phyloP scores from a whole-genome alignment of 768 basidiomycete genomes.

The Arthromyces matolae region DNA sequence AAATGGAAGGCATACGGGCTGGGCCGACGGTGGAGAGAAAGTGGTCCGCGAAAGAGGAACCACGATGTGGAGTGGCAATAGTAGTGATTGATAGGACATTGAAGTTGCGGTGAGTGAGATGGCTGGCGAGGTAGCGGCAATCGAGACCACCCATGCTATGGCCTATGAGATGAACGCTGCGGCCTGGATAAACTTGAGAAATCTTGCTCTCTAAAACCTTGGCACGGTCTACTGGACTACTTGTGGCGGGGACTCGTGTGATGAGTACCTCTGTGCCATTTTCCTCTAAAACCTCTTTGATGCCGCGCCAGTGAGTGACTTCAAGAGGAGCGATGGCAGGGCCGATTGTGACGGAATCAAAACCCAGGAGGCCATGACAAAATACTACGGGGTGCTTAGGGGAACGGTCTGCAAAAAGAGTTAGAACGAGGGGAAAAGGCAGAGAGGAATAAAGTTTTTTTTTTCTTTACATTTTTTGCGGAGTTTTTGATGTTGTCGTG shows the following conservation, averaged over 20 bases:
- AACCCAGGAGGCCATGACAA: constrained; percentile 92
- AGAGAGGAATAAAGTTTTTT: no score
- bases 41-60: constrained; percentile 91
- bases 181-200: constrained; percentile 73
- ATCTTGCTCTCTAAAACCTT: constrained; percentile 85
- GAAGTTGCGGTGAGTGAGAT: constrained; percentile 72
- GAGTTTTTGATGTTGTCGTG: constrained; percentile 43
- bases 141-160: constrained; percentile 92
- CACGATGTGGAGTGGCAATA: constrained; percentile 92
- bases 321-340: constrained; percentile 74
- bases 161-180: constrained; percentile 84
- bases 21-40: constrained; percentile 74
- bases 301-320: constrained; percentile 95
- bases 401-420: constrained; percentile 52
- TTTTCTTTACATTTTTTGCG: constrained; percentile 66
- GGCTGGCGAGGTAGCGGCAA: constrained; percentile 84
- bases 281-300: constrained; percentile 86
- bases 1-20: constrained; percentile 61
- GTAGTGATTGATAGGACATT: constrained; percentile 85
- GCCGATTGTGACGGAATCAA: constrained; percentile 80
- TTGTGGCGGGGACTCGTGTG: constrained; percentile 91
- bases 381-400: constrained; percentile 88
- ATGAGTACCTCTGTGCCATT: constrained; percentile 90
- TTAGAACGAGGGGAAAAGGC: constrained; percentile 5
- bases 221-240: constrained; percentile 83